phyloP scores from a whole-genome alignment of 805 yeast genomes.

The Sugiyamaella boreocaroliniensis region DNA sequence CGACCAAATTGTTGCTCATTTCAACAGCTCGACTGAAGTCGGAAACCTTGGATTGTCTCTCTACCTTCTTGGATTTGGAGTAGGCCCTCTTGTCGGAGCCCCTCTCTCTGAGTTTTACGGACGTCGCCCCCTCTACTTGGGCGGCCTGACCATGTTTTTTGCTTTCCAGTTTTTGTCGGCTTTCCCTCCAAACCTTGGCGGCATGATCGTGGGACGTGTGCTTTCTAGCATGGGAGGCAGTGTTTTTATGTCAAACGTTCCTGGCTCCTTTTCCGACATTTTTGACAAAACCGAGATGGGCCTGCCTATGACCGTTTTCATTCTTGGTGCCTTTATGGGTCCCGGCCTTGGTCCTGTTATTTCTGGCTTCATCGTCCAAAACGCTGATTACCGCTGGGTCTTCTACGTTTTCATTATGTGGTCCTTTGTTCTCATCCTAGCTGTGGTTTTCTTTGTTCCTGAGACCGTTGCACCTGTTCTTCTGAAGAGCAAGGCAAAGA shows the following conservation, averaged over 20 bases:
- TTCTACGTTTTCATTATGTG: conserved; percentile 56
- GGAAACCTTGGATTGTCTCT: conserved; percentile 40
- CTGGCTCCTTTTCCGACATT: conserved; percentile 75
- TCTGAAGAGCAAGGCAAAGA: conserved; percentile 56
- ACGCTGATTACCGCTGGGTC: conserved; percentile 64
- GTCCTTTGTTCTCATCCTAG: conserved; percentile 47
- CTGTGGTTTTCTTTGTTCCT: conserved; percentile 42
- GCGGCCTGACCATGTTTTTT: conserved; percentile 41
- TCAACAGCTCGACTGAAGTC: conserved; percentile 20
- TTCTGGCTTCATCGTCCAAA: conserved; percentile 52
- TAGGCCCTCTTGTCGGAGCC: conserved; percentile 57
- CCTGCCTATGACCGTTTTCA: conserved; percentile 67
- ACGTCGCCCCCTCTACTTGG: conserved; percentile 40
- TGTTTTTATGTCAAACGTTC: conserved; percentile 77
- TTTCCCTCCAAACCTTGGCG: conserved; percentile 28
- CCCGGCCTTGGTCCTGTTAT: conserved; percentile 65
- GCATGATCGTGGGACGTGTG: conserved; percentile 55
- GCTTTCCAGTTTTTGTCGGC: conserved; percentile 48
- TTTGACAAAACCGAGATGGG: conserved; percentile 64
- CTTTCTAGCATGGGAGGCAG: conserved; percentile 71
- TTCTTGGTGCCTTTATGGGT: conserved; percentile 73
- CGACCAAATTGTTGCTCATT: conserved; percentile 32
- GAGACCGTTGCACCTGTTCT: conserved; percentile 83
- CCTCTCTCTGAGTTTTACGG: conserved; percentile 35
- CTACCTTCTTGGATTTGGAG: conserved; percentile 55